Base-by-base conservation (phyloP, 768 basidiomycete species). In the Pleurotus eryngii region DNA sequence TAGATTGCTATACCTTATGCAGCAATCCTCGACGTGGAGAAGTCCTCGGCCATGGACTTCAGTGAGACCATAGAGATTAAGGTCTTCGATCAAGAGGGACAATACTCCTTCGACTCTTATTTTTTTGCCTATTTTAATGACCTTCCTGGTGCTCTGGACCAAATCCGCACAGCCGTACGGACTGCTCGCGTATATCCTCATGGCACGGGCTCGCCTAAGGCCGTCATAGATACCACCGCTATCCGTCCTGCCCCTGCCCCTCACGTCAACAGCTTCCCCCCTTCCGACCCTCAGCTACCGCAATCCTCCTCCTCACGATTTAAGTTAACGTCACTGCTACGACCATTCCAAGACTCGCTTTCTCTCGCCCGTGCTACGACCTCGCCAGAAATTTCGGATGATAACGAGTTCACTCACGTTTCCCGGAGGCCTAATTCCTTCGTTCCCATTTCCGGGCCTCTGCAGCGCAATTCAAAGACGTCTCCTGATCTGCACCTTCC, bases 61-160 rank as follows among this genome's bases (percentile, higher is more conserved):
- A 95, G 92, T 60, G 95, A 97, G 69, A 95, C 95, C 0, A 89
- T 99, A 58, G 95, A 98, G 74, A 82, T 98, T 61, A 94, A 94
- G 72, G 92, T 95, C 11, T 77, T 91, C 54, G 92, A 95, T 71
- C 88, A 87, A 62, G 82, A 82, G 61, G 91, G 90, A 58, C 83
- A 86, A 60, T 88, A 86, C 65, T 84, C 87, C 1, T 70, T 90
- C 35, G 91, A 93, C 67, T 92, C 91, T 2, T 94, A 93, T 67
- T 97, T 96, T 72, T 96, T 96, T 66, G 93, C 95, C 12, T 98
- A 97, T 70, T 97, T 98, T 70, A 86, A 86, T 62, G 84, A 95
- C 70, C 79, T 93, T 38, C 78, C 87, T 5, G 77, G 69, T 37
- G 91, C 93, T 1, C 76, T 95, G 56, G 86, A 89, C 42, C 84